Evolutionary conservation across 768 basidiomycete genomes (phyloP).

Genomic region (Calocybe gangraenosa): DNA sequence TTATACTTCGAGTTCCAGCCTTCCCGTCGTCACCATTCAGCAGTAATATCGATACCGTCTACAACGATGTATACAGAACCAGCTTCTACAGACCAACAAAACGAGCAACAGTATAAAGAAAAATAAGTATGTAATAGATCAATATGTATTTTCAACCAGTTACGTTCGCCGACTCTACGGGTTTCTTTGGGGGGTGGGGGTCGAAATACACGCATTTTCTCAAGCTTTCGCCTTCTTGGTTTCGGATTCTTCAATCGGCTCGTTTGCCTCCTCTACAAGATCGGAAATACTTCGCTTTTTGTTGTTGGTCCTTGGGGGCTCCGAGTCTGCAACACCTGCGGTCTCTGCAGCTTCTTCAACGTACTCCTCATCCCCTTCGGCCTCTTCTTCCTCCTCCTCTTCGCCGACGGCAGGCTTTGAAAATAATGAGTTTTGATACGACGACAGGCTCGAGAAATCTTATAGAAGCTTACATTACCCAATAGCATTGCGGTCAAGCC

Average conservation of each 20-base stretch:
- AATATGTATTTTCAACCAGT: constrained; percentile 7
- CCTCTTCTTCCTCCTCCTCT: constrained; percentile 31
- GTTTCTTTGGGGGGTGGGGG: too few relatives aligned
- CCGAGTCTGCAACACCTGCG: constrained; percentile 5
- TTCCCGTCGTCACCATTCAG: constrained; percentile 4
- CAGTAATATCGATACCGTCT: constrained; percentile 5
- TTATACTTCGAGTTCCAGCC: neutral
- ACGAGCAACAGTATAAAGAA: constrained; percentile 17
- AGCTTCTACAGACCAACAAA: constrained; percentile 10
- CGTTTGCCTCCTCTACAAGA: constrained; percentile 24
- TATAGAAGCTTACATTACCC: constrained; percentile 13
- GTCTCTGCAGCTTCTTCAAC: constrained; percentile 16
- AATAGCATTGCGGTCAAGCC: constrained; percentile 18
- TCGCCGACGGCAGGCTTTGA: constrained; percentile 24
- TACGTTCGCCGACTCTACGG: constrained; percentile 1
- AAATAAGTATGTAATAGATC: constrained; percentile 18
- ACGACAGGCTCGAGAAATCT: neutral
- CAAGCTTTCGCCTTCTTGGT: constrained; percentile 39
- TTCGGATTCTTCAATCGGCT: constrained; percentile 24
- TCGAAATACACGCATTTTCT: constrained; percentile 4
- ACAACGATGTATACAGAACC: neutral
- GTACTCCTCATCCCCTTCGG: constrained; percentile 23
- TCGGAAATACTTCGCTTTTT: constrained; percentile 36
- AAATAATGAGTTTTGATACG: neutral
- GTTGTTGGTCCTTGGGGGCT: constrained; percentile 6